These are phyloP conservation scores for Epichloe amarillans DNA, from an alignment of 2,329 filamentous ascomycete genomes.

Conservation along the genomic window DNA sequence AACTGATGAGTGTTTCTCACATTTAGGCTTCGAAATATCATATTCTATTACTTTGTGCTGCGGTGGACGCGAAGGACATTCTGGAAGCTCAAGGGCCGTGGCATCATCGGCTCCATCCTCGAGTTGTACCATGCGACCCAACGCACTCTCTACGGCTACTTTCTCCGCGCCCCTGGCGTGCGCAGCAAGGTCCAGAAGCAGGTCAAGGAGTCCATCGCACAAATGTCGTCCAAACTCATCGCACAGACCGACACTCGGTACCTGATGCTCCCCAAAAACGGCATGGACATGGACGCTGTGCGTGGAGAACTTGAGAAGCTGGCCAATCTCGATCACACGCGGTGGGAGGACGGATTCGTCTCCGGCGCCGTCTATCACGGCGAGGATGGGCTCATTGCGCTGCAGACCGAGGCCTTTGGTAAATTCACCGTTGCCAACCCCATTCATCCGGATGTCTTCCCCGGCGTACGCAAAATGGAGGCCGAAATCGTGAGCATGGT, in stretches of 20 bases:
- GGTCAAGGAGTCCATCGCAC: constrained; percentile 64
- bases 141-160: constrained; percentile 67
- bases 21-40: constrained; percentile 59
- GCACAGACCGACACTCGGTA: constrained; percentile 60
- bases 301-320: constrained; percentile 67
- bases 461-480: constrained; percentile 97
- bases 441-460: constrained; percentile 96
- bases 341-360: constrained; percentile 92
- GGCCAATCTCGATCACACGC: constrained; percentile 78
- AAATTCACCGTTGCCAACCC: constrained; percentile 93
- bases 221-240: constrained; percentile 74
- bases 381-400: constrained; percentile 62
- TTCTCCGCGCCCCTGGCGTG: constrained; percentile 77
- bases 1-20: not conserved
- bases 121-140: constrained; percentile 61
- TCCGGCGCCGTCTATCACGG: constrained; percentile 95
- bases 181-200: constrained; percentile 75
- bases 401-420: constrained; percentile 88
- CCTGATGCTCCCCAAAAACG: constrained; percentile 66
- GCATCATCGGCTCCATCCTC: constrained; percentile 63
- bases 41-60: constrained; percentile 80
- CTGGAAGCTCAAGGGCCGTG: constrained; percentile 80
- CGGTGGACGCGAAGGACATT: constrained; percentile 69
- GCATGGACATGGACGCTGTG: constrained; percentile 68
- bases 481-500: constrained; percentile 97